phyloP scores from a whole-genome alignment of 495 filamentous ascomycete species.

The Penicillium desertorum region DNA sequence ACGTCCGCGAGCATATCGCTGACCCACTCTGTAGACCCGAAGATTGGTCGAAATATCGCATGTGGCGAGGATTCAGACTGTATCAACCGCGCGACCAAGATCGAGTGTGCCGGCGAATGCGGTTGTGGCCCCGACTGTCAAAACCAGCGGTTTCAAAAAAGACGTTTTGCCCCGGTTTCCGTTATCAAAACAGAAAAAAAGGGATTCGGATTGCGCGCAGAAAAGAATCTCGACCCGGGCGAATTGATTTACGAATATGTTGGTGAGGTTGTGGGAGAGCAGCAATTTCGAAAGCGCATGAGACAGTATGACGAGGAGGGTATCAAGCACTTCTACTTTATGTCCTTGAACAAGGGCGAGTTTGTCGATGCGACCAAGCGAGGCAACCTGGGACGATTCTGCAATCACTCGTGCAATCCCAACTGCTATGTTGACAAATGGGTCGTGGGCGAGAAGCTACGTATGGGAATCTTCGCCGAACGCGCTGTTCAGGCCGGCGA shows the following conservation, averaged over 20 bases:
- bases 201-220: conserved; percentile 84
- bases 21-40: conserved; percentile 53
- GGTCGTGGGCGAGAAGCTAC: conserved; percentile 97
- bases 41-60: conserved; percentile 66
- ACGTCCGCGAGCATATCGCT: conserved; percentile 7
- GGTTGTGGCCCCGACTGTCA: conserved; percentile 85
- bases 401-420: conserved; percentile 98
- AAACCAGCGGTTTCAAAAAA: conserved; percentile 92
- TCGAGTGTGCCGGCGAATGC: conserved; percentile 87
- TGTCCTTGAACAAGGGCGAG: conserved; percentile 95
- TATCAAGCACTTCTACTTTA: conserved; percentile 99
- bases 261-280: conserved; percentile 95
- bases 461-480: conserved; percentile 98
- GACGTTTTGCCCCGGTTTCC: conserved; percentile 84
- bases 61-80: conserved; percentile 98
- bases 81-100: conserved; percentile 97
- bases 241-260: conserved; percentile 99
- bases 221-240: conserved; percentile 70
- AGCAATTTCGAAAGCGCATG: conserved; percentile 82
- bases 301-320: conserved; percentile 89
- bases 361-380: conserved; percentile 98
- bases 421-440: conserved; percentile 99
- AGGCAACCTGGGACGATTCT: conserved; percentile 94
- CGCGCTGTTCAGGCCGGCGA: conserved; percentile 84
- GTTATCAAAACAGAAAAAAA: conserved; percentile 99